Evolutionary conservation across 192 early-diverging fungal species (phyloP), one percentile per base, ranked within the genome.

Genomic region (Coemansia guatemalensis): DNA sequence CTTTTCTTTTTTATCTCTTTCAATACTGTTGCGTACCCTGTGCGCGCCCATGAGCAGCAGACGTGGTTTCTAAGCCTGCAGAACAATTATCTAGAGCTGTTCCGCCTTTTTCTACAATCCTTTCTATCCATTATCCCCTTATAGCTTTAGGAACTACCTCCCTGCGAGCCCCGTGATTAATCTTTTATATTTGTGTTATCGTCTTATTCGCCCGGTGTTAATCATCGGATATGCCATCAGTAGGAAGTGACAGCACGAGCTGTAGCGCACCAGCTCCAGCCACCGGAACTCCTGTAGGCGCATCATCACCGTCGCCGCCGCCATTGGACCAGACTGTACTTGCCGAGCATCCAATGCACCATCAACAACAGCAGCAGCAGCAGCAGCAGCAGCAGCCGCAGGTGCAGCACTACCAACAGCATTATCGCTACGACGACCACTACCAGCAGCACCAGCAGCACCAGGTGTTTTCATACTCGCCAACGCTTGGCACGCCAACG

Each of bases 141-240:
- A 8, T 8, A 39, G 1, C 1, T 9, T 11, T 39, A 12, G 30
- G 30, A 3, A 4, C 35, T 39, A 1, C 6, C 29, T 39, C 35
- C 35, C 35, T 39, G 35, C 11, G 9, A 12, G 8, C 11, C 35
- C 11, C 35, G 35, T 39, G 35, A 39, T 39, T 39, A 9, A 39
- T 39, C 11, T 12, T 39, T 39, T 39, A 9, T 39, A 12, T 39
- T 39, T 8, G 30, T 39, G 35, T 39, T 39, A 39, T 39, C 9
- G 35, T 12, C 35, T 12, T 9, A 39, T 11, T 39, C 35, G 35
- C 35, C 9, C 35, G 35, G 11, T 8, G 1, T 11, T 39, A 39
- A 39, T 39, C 35, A 39, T 39, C 35, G 9, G 35, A 39, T 39
- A 74, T 74, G 72, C 66, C 65, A 39, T 67, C 71, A 44, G 62